Evolutionary conservation across 2,329 filamentous ascomycete species (phyloP), one percentile per base, ranked within the genome.

Genomic region (Botryotinia narcissicola): DNA sequence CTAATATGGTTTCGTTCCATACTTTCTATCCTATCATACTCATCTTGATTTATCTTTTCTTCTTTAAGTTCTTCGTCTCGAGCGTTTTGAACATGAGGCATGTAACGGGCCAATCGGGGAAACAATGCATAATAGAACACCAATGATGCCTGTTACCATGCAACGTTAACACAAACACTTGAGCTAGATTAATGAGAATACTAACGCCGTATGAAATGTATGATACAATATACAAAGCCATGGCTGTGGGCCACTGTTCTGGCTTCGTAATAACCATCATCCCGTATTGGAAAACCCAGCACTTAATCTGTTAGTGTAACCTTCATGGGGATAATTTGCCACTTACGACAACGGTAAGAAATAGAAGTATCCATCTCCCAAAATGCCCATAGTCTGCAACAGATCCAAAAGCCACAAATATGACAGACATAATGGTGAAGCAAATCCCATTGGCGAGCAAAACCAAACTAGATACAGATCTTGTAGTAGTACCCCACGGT

Each of bases 351-450:
- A 83, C 78, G 0, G 83, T 84, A n/a, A 84, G 75, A 4, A 74
- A 78, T 14, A 84, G 76, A n/a, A 84, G 79, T 35, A 84, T 73
- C 83, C 82, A 84, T 71, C 82, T 80, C 6, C 82, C 81, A 73
- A 84, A 84, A 22, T 79, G 82, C 48, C 83, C 83, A 75, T 84
- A 84, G 73, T 84, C 83, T 29, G 83, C 83, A 10, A 82, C 82
- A 67, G 82, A 83, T 0, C 83, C 83, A 2, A 84, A 76, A 77
- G 80, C 82, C 10, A 84, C 79, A 57, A 84, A 84, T n/a, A 84
- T 82, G 4, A 84, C 76, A 0, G 82, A 83, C 83, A 84, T 84
- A 67, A 83, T 81, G 5, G 81, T 78, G 73, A 84, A 84, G 66
- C 82, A 83, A 62, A 84, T 79, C 14, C 83, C 83, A 72, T 84